Evolutionary conservation across 257 asterid genomes (phyloP), one percentile per base, ranked within the genome.

Genomic region (Solanum etuberosum): DNA sequence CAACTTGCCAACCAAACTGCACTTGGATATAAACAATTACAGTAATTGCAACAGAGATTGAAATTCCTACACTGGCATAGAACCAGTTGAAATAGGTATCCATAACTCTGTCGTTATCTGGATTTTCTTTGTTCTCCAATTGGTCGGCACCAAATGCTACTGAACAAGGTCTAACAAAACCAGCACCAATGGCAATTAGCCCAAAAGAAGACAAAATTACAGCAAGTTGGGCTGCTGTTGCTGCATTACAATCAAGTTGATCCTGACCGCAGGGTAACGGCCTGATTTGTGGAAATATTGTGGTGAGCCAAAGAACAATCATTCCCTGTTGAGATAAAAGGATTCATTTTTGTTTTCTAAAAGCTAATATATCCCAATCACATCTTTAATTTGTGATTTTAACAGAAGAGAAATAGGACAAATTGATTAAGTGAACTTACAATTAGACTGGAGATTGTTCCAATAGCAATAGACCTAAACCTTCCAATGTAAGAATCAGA

Each of bases 401-500:
- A 51, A 51, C 23, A 51, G 54, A 43, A 43, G 54, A 43, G 18
- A 43, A 18, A 18, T 43, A 43, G 5, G 29, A 59, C 21, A 63
- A 63, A 63, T n/a, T 63, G 71, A 5, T 15, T 11, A 8, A 57
- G 42, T 38, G 51, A 20, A 88, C 88, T 81, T 35, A 88, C 88
- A 7, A 88, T 61, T 29, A 88, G 78, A 43, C 88, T 86, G 43
- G 85, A 86, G 42, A 82, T 35, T 23, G 90, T 81, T 46, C 90
- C 88, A 77, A 88, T 9, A 78, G 51, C 63, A 46, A 85, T 59
- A 87, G 86, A 78, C 51, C 43, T 21, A 54, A 57, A 86, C 35
- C 88, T 83, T 40, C 90, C 88, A n/a, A 86, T 70, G 59, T 70
- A 88, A 81, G 90, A 86, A 86, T 88, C 85, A 10, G 90, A 74